These are phyloP conservation scores for Lepidium didymum DNA, from an alignment of 345 rosid species.

Conservation along the genomic window DNA sequence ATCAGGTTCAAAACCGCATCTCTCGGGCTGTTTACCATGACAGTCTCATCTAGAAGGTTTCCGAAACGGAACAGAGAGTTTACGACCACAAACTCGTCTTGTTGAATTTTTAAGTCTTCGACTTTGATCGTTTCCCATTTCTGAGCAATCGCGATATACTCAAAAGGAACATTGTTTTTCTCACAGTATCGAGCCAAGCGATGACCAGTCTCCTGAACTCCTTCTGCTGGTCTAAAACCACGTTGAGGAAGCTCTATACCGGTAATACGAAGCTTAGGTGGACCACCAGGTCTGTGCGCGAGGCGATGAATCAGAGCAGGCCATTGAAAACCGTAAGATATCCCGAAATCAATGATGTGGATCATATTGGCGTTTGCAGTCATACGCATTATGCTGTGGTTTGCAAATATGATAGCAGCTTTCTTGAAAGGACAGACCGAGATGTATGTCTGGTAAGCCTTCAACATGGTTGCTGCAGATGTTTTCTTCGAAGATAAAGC, in stretches of 20 bases:
- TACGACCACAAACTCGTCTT: slow-evolving; percentile 52
- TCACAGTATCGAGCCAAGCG: slow-evolving; percentile 67
- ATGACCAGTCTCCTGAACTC: slow-evolving; percentile 58
- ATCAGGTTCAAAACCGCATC: slow-evolving; percentile 49
- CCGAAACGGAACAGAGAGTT: slow-evolving; percentile 51
- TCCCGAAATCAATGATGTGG: slow-evolving; percentile 80
- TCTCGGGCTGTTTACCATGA: slow-evolving; percentile 47
- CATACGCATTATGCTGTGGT: slow-evolving; percentile 38
- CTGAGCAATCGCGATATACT: slow-evolving; percentile 62
- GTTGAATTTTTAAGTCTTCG: slow-evolving; percentile 45
- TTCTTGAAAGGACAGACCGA: slow-evolving; percentile 55
- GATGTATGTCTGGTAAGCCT: slow-evolving; percentile 51
- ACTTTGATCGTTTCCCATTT: slow-evolving; percentile 68
- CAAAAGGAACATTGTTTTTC: slow-evolving; percentile 57
- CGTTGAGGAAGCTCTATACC: slow-evolving; percentile 79
- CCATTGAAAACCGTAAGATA: slow-evolving; percentile 82
- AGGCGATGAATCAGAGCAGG: slow-evolving; percentile 60
- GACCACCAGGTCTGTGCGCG: slow-evolving; percentile 45
- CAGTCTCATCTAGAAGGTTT: slow-evolving; percentile 69
- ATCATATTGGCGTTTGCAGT: slow-evolving; percentile 43
- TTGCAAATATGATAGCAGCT: slow-evolving; percentile 50
- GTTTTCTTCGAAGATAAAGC: slow-evolving; percentile 38
- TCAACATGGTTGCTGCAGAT: slow-evolving; percentile 53
- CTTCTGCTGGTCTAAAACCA: slow-evolving; percentile 75
- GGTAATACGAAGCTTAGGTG: slow-evolving; percentile 73